These are phyloP conservation scores for Tephrocybe sp. DNA, from an alignment of 768 basidiomycete species.

Conservation along the genomic window DNA sequence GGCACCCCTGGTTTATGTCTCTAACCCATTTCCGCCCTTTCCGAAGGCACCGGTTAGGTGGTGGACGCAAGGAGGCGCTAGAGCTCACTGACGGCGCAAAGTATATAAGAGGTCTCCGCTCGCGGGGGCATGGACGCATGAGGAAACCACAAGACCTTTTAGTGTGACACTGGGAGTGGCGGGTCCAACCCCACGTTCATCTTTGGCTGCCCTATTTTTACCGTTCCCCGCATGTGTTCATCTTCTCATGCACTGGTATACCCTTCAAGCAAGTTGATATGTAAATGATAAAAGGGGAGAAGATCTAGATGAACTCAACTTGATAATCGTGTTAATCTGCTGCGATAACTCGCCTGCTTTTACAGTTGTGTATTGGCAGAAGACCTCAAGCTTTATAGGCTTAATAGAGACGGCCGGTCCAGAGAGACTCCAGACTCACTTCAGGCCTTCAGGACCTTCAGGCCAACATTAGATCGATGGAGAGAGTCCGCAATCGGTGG, in stretches of 20 bases:
- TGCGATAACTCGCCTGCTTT: too few species aligned
- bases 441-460: too few species aligned
- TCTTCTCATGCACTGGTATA: constrained; percentile 1
- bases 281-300: too few species aligned
- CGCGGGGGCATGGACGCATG: constrained; percentile 1
- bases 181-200: constrained; percentile 1
- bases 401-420: too few species aligned
- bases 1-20: too few species aligned
- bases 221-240: background rate
- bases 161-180: constrained; percentile 6
- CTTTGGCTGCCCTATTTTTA: constrained; percentile 4
- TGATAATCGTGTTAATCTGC: too few species aligned
- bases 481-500: too few species aligned
- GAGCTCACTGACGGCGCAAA: background rate
- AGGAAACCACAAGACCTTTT: constrained; percentile 7
- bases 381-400: too few species aligned
- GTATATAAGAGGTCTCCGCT: background rate
- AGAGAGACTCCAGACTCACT: too few species aligned
- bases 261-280: background rate
- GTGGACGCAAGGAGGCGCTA: background rate
- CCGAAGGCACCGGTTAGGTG: constrained; percentile 11
- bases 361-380: too few species aligned
- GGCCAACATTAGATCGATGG: too few species aligned
- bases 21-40: constrained; percentile 8
- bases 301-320: too few species aligned